phyloP scores from a whole-genome alignment of 495 filamentous ascomycete species.

The Xylaria acuta region DNA sequence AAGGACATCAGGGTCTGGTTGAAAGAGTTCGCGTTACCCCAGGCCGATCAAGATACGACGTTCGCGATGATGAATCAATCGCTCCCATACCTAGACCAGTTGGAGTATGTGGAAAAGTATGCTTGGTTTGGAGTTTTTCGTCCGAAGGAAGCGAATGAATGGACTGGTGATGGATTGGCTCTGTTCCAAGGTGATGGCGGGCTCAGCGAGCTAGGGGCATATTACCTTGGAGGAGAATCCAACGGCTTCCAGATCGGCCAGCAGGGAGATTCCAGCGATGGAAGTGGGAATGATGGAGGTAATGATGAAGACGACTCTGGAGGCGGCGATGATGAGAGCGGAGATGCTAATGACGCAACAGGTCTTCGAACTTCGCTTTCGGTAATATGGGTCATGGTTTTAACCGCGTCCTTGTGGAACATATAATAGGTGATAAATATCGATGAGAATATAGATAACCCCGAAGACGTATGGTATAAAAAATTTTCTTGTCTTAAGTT shows the following conservation, averaged over 20 bases:
- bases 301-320: neutral
- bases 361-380: slow-evolving; percentile 15
- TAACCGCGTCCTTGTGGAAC: neutral
- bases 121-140: slow-evolving; percentile 69
- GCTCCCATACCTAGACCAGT: slow-evolving; percentile 57
- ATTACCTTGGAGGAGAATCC: slow-evolving; percentile 59
- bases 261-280: slow-evolving; percentile 1
- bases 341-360: slow-evolving; percentile 15
- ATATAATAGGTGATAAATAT: neutral
- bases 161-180: slow-evolving; percentile 58
- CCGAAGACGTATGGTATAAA: neutral
- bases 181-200: slow-evolving; percentile 58
- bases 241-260: slow-evolving; percentile 40
- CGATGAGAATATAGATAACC: neutral
- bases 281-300: slow-evolving; percentile 16
- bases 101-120: slow-evolving; percentile 59
- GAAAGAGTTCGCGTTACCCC: slow-evolving; percentile 59
- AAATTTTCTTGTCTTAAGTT: neutral
- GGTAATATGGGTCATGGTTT: neutral
- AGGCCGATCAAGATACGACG: slow-evolving; percentile 47
- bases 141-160: slow-evolving; percentile 55
- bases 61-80: slow-evolving; percentile 61
- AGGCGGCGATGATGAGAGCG: slow-evolving; percentile 4
- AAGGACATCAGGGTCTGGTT: slow-evolving; percentile 56
- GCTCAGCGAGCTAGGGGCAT: slow-evolving; percentile 63